Evolutionary conservation across 352 stramenopile genomes (phyloP).

Genomic region (Blastocystis sp.): DNA sequence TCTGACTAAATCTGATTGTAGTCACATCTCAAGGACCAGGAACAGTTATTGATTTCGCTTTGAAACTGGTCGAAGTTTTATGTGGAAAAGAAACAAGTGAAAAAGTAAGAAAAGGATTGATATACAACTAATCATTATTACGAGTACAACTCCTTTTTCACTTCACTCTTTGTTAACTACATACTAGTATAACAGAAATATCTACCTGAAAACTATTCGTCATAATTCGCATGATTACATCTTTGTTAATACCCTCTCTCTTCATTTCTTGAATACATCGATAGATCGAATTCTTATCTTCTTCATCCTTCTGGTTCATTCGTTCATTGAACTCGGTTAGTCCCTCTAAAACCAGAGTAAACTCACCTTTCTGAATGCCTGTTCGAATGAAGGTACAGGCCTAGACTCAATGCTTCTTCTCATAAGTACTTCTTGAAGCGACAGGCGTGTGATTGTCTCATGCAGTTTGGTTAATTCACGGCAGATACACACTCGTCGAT

Average conservation of each 20-base stretch:
- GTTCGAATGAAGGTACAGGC: not conserved
- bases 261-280: not conserved
- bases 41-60: slow-evolving; percentile 66
- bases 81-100: slow-evolving; percentile 63
- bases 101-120: slow-evolving; percentile 64
- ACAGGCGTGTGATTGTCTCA: not conserved
- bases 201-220: not conserved
- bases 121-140: slow-evolving; percentile 52
- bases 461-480: slow-evolving; percentile 30
- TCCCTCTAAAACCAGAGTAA: slow-evolving; percentile 26
- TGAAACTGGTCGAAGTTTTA: slow-evolving; percentile 65
- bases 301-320: not conserved
- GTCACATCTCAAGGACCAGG: slow-evolving; percentile 66
- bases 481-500: slow-evolving; percentile 27
- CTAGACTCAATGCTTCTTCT: not conserved
- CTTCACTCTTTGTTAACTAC: not conserved
- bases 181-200: not conserved
- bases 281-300: not conserved
- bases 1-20: slow-evolving; percentile 17
- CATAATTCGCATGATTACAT: slow-evolving; percentile 23
- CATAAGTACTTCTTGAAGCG: not conserved
- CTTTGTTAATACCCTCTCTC: not conserved
- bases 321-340: not conserved
- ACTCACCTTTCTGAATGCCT: slow-evolving; percentile 10
- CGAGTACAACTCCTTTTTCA: slow-evolving; percentile 24